Evolutionary conservation across 1,284 basidiomycete genomes (phyloP).

Genomic region (Ganoderma lingzhi): DNA sequence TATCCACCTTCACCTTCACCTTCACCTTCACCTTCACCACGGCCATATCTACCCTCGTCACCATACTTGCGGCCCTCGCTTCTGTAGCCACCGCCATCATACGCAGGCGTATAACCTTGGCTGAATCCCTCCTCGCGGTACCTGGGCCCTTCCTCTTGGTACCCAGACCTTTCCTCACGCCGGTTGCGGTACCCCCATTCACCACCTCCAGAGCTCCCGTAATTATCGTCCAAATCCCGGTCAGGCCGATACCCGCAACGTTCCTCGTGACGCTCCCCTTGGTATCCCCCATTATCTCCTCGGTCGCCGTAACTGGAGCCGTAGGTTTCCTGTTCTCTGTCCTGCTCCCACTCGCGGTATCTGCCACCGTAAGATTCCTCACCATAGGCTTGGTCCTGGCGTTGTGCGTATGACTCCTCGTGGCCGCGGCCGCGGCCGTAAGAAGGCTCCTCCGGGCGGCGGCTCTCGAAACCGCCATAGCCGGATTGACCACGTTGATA

Average conservation of each 20-base stretch:
- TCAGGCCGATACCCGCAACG: slow-evolving; percentile 18
- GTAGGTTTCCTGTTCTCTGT: not conserved
- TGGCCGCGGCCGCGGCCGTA: slow-evolving; percentile 21
- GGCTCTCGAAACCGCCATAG: slow-evolving; percentile 18
- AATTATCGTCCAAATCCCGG: slow-evolving; percentile 18
- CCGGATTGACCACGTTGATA: slow-evolving; percentile 13
- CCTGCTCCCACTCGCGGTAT: slow-evolving; percentile 1
- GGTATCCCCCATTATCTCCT: slow-evolving; percentile 14
- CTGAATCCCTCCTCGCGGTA: slow-evolving; percentile 8
- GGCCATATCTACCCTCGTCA: slow-evolving; percentile 16
- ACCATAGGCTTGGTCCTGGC: slow-evolving; percentile 12
- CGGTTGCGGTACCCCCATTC: slow-evolving; percentile 23
- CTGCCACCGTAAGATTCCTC: slow-evolving; percentile 20
- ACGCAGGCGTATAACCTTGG: slow-evolving; percentile 25
- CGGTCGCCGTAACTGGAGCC: slow-evolving; percentile 13
- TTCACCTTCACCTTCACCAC: slow-evolving; percentile 20
- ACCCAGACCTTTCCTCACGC: not conserved
- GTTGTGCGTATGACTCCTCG: slow-evolving; percentile 15
- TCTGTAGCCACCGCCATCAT: slow-evolving; percentile 12
- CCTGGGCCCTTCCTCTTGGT: not conserved
- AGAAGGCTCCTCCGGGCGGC: slow-evolving; percentile 21
- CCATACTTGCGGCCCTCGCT: slow-evolving; percentile 15
- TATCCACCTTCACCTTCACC: slow-evolving; percentile 30
- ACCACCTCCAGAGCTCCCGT: slow-evolving; percentile 10
- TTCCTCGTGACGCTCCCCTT: slow-evolving; percentile 20